Evolutionary conservation across 2,329 filamentous ascomycete species (phyloP), one percentile per base, ranked within the genome.

Genomic region (Chaetomium sp.): DNA sequence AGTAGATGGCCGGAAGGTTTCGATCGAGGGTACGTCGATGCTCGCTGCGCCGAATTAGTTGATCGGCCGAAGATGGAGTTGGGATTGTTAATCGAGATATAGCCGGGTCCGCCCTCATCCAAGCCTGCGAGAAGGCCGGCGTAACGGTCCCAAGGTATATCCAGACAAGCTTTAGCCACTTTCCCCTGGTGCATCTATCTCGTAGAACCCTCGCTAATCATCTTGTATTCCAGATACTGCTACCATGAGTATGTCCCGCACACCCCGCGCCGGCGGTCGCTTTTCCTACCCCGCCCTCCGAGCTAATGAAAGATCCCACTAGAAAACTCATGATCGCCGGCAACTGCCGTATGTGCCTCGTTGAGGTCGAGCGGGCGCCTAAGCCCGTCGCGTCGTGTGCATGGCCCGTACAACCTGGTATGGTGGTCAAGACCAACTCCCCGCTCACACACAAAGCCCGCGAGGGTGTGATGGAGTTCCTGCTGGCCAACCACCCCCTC

Each of bases 261-360:
- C 55, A 35, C 32, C 55, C 62, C 40, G 14, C 61, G 55, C 56
- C 67, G 64, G 59, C 66, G 64, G 52, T 55, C 49, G 58, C 60
- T 52, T 55, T 49, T 58, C 60, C 51, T 64, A 52, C 53, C 44
- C 55, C 54, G 49, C 54, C 62, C 12, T 53, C 50, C 49, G 36
- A 45, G 65, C 77, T 80, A 68, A 80, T 70, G 69, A 70, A 66
- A 65, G 65, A 57, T 56, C 54, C 63, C 53, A 47, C 40, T 27
- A 92, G 89, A 72, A 97, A 99, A 78, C 82, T 99, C 66, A 91
- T 95, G 87, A 96, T 99, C 80, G 94, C 94, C 69, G 94, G 94
- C 75, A 99, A 97, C 77, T 99, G 94, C 75, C 91, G 94, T 78
- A 99, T 99, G 94, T 99, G 94, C 76, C 78, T 99, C 69, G 94